phyloP scores from a whole-genome alignment of 2,329 filamentous ascomycete genomes.

The Neoscytalidium dimidiatum region DNA sequence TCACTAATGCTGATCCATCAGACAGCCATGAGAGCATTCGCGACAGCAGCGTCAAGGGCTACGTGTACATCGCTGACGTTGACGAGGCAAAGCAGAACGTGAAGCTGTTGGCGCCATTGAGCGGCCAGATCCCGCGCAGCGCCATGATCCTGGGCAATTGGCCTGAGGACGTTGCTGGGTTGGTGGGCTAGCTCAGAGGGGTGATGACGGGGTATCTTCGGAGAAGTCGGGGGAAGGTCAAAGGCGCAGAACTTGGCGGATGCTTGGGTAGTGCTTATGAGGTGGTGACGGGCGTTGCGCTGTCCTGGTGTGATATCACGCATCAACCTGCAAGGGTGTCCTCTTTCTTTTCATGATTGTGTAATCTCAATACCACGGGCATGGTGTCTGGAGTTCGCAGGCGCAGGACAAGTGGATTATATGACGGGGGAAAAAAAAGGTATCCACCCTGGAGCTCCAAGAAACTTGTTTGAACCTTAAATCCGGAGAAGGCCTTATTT shows the following conservation, averaged over 20 bases:
- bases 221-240: neutral
- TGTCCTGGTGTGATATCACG: neutral
- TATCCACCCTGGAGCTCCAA: too few species aligned
- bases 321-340: neutral
- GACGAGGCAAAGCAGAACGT: constrained; percentile 81
- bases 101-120: constrained; percentile 80
- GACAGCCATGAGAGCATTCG: constrained; percentile 73
- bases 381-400: constrained; percentile 4
- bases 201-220: neutral
- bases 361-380: constrained; percentile 3
- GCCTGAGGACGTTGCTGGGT: constrained; percentile 80
- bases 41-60: constrained; percentile 84
- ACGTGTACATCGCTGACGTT: constrained; percentile 88
- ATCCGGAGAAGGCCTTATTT: too few species aligned
- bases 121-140: constrained; percentile 74
- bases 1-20: constrained; percentile 73
- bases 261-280: neutral
- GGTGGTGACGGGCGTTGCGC: neutral
- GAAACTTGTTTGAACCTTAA: neutral
- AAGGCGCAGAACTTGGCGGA: neutral
- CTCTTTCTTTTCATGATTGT: neutral
- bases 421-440: too few species aligned
- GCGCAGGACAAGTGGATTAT: too few species aligned
- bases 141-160: constrained; percentile 83
- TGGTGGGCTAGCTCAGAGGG: constrained; percentile 49